phyloP scores from a whole-genome alignment of 2,329 filamentous ascomycete species.

The Aspergillus brasiliensis region DNA sequence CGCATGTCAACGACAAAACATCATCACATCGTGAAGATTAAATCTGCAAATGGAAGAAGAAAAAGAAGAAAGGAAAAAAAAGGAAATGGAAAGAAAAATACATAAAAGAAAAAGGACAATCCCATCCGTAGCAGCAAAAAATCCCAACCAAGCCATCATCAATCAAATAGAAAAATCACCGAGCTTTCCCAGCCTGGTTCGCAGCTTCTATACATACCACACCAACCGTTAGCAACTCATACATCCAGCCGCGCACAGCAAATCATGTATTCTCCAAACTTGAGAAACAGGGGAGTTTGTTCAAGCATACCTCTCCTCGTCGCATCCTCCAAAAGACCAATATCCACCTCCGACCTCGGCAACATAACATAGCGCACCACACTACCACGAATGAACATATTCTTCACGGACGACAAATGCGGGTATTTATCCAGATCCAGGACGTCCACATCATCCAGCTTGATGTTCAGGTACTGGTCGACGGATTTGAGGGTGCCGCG shows the following conservation, averaged over 20 bases:
- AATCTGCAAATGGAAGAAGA: constrained; percentile 4
- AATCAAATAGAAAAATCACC: constrained; percentile 32
- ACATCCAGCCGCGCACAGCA: no score
- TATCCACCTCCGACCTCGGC: constrained; percentile 78
- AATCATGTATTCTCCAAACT: neutral
- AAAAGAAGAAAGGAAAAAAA: constrained; percentile 15
- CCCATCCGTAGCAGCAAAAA: constrained; percentile 5
- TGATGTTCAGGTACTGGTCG: constrained; percentile 99
- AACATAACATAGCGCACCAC: constrained; percentile 92
- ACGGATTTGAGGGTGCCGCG: constrained; percentile 94
- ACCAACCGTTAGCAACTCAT: constrained; percentile 13
- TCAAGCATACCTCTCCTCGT: constrained; percentile 72
- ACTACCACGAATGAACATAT: constrained; percentile 91
- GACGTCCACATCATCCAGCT: constrained; percentile 92
- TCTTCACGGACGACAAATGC: constrained; percentile 87
- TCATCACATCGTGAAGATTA: constrained; percentile 18
- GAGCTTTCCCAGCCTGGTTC: constrained; percentile 53
- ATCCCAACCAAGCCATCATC: neutral
- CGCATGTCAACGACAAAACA: neutral
- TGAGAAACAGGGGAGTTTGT: neutral
- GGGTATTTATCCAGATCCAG: constrained; percentile 94
- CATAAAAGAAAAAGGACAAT: constrained; percentile 19
- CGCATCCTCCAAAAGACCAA: constrained; percentile 84
- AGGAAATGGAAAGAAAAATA: neutral
- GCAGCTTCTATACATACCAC: constrained; percentile 45